Evolutionary conservation across 2,329 filamentous ascomycete species (phyloP).

Genomic region (Purpureocillium takamizusanense): DNA sequence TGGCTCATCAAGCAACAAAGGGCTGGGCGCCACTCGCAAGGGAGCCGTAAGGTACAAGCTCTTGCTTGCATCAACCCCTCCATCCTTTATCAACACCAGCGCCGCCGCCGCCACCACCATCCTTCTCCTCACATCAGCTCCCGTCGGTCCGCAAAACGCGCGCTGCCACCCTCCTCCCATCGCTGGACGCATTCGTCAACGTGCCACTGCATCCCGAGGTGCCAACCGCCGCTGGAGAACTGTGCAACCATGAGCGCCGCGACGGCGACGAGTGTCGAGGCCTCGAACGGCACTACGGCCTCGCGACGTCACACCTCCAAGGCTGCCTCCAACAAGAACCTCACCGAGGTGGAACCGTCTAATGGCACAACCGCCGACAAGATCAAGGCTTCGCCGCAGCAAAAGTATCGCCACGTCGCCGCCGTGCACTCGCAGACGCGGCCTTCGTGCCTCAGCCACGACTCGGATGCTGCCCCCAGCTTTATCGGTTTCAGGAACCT

Average conservation of each 20-base stretch:
- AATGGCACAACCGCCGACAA: slow-evolving; percentile 14
- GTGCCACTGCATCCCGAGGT: neutral
- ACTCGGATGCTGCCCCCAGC: slow-evolving; percentile 64
- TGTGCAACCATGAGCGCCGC: slow-evolving; percentile 28
- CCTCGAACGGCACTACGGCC: slow-evolving; percentile 16
- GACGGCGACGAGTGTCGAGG: slow-evolving; percentile 26
- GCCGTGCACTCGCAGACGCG: slow-evolving; percentile 68
- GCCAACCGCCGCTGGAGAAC: neutral
- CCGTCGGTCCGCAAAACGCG: too few relatives aligned
- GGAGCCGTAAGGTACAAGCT: too few relatives aligned
- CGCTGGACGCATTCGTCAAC: too few relatives aligned
- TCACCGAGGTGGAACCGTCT: slow-evolving; percentile 15
- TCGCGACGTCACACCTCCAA: slow-evolving; percentile 9
- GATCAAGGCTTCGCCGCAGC: slow-evolving; percentile 17
- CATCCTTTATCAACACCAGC: too few relatives aligned
- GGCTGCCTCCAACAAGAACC: slow-evolving; percentile 8
- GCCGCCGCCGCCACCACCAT: too few relatives aligned
- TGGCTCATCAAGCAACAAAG: too few relatives aligned
- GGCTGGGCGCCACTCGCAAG: too few relatives aligned
- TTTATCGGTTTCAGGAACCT: slow-evolving; percentile 93
- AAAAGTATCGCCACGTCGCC: slow-evolving; percentile 85
- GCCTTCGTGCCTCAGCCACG: slow-evolving; percentile 79
- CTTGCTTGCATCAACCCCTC: too few relatives aligned
- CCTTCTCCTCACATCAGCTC: too few relatives aligned
- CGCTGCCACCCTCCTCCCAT: too few relatives aligned